Base-by-base conservation (phyloP, 2,329 filamentous ascomycete genomes). In the Emmonsiellopsis sp. region DNA sequence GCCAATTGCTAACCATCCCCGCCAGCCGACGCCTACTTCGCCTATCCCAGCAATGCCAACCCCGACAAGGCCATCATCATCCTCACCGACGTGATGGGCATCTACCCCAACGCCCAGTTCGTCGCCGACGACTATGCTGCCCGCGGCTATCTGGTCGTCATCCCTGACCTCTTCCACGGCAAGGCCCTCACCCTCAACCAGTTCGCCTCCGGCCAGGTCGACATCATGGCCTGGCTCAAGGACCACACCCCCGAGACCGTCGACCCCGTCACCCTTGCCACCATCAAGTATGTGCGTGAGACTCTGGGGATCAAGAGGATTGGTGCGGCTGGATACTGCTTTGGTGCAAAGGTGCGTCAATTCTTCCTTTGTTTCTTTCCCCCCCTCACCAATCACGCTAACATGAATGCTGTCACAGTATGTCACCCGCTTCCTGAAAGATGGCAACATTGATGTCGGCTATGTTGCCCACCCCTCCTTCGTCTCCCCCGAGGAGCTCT, bases 381-480 rank as follows among this genome's bases (percentile, higher is more conserved):
- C 9, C 9, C 37, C 14, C 6, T 44, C 51, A 11, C 13, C 51
- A n/a, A 34, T 49, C 13, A 21, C 13, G 17, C 31, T 17, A 50
- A n/a, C 33, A 31, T 17, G 27, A 36, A 27, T 17, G 48, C 11
- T 10, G 5, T 34, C 52, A 14, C 48, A 85, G 80, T 90, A 87
- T 67, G 81, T 88, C 36, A 77, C 78, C 51, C 82, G 89, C 42
- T 86, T 84, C 74, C 77, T 83, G 63, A 70, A 77, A 72, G 76
- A 75, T 53, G 82, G 82, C 57, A 68, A 73, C 56, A 77, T 92
- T 59, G 77, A 87, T 52, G 86, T 80, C 51, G 88, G 86, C 40
- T 93, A 78, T 70, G 71, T 81, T 14, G 88, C 87, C 1, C 88
- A 93, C 69, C 88, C 88, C 0, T 87, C 82, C 31, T 90, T 90